Conservation (phyloP, 83 land plant genomes). For the Thuja plicata region DNA sequence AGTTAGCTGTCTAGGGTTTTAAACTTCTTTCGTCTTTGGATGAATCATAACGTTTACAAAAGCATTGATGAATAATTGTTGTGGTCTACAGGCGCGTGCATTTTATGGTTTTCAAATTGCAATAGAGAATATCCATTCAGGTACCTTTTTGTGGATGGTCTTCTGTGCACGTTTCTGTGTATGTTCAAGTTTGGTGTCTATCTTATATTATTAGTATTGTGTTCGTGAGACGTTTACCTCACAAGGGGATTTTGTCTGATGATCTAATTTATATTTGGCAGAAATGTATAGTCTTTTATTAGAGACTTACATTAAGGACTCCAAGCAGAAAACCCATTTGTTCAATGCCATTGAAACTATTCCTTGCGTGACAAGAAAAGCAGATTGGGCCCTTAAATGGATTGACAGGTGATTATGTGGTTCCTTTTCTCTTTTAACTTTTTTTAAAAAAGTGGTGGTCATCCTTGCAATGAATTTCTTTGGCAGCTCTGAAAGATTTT, state of each 20-base stretch:
- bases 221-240: not conserved
- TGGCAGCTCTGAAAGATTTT: slow-evolving; percentile 54
- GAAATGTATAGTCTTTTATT: slow-evolving; percentile 56
- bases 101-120: slow-evolving; percentile 69
- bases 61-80: not conserved
- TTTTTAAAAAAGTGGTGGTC: not conserved
- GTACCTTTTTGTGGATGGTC: not conserved
- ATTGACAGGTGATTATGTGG: slow-evolving; percentile 29
- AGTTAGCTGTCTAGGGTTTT: not conserved
- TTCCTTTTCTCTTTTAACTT: not conserved
- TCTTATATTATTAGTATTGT: no score
- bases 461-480: not conserved
- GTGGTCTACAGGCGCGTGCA: slow-evolving; percentile 43
- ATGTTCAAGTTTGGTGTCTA: no score
- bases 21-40: not conserved
- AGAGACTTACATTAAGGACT: slow-evolving; percentile 52
- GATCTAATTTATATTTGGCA: slow-evolving; percentile 3
- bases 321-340: slow-evolving; percentile 41
- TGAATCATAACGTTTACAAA: not conserved
- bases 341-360: slow-evolving; percentile 57
- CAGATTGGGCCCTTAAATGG: slow-evolving; percentile 62
- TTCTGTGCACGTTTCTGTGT: not conserved
- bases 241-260: not conserved
- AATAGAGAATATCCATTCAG: slow-evolving; percentile 59
- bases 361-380: slow-evolving; percentile 52